Percentiles rank a stretch among this genome's conserved stretches.
phyloP scores from a whole-genome alignment of 805 yeast species.

The Wickerhamomyces canadensis region DNA sequence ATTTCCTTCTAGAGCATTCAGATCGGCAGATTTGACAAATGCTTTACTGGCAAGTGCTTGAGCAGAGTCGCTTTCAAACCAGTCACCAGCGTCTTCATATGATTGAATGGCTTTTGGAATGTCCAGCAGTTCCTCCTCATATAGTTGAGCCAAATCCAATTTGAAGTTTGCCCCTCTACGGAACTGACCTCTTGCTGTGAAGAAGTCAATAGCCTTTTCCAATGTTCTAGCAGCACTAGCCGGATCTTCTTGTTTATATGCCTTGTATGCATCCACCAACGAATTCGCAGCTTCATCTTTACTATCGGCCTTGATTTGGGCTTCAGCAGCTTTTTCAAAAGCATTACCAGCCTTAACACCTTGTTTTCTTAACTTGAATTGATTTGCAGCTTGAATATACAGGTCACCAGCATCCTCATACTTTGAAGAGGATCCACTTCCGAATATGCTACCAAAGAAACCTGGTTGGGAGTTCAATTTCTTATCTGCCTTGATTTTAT shows the following conservation, averaged over 20 bases:
- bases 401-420: conserved; percentile 91
- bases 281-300: conserved; percentile 91
- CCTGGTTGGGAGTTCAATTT: conserved; percentile 68
- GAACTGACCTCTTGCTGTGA: conserved; percentile 89
- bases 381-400: conserved; percentile 90
- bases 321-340: conserved; percentile 80
- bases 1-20: conserved; percentile 70
- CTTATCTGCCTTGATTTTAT: conserved; percentile 62
- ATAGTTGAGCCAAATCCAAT: conserved; percentile 82
- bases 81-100: conserved; percentile 92
- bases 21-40: conserved; percentile 82
- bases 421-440: conserved; percentile 55
- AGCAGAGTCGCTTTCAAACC: conserved; percentile 92
- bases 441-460: conserved; percentile 55
- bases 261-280: conserved; percentile 84
- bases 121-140: conserved; percentile 72
- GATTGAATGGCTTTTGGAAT: conserved; percentile 62
- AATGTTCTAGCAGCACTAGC: conserved; percentile 73
- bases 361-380: conserved; percentile 72
- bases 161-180: conserved; percentile 94
- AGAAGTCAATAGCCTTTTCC: conserved; percentile 71
- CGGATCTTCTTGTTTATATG: conserved; percentile 71
- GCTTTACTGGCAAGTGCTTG: conserved; percentile 87
- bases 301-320: conserved; percentile 67
- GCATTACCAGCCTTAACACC: conserved; percentile 71